A percentile compares a stretch with the other conserved stretches of the same genome.
Conservation (phyloP, 306 rosid genomes). For the Argentina anserina region DNA sequence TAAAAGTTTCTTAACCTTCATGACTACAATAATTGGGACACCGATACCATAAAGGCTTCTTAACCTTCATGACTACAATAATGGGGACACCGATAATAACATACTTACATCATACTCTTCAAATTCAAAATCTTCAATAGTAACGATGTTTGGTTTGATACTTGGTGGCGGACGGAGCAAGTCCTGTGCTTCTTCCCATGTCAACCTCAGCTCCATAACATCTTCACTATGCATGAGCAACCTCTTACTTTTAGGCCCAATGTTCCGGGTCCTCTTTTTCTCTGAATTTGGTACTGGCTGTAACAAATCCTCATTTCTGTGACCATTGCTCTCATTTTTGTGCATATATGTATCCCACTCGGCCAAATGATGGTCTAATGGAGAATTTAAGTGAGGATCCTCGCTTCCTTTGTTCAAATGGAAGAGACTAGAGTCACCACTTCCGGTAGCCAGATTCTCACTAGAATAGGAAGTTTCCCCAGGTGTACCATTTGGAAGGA, state of each 20-base stretch:
- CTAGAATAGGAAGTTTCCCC: conserved; percentile 50
- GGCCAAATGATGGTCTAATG: conserved; percentile 40
- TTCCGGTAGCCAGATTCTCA: conserved; percentile 58
- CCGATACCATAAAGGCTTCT: conserved; percentile 10
- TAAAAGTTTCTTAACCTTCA: background rate
- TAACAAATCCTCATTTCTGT: conserved; percentile 44
- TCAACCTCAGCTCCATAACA: conserved; percentile 75
- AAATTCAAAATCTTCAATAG: conserved; percentile 79
- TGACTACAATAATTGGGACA: conserved; percentile 2
- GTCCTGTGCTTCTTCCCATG: conserved; percentile 99
- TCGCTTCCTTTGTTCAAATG: conserved; percentile 42
- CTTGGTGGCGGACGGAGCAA: conserved; percentile 92
- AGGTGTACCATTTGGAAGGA: conserved; percentile 47
- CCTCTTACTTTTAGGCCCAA: conserved; percentile 86
- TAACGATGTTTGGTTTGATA: conserved; percentile 74
- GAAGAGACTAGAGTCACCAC: conserved; percentile 43
- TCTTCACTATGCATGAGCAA: conserved; percentile 81
- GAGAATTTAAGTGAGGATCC: conserved; percentile 39
- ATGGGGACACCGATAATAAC: conserved; percentile 11
- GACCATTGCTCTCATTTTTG: conserved; percentile 45
- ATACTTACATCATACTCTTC: conserved; percentile 93
- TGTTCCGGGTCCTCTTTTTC: conserved; percentile 81
- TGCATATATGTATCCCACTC: conserved; percentile 43
- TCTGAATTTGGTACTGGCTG: conserved; percentile 45
- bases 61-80: background rate